Evolutionary conservation across 768 basidiomycete genomes (phyloP), one percentile per base, ranked within the genome.

Genomic region (Boletellus ananas): DNA sequence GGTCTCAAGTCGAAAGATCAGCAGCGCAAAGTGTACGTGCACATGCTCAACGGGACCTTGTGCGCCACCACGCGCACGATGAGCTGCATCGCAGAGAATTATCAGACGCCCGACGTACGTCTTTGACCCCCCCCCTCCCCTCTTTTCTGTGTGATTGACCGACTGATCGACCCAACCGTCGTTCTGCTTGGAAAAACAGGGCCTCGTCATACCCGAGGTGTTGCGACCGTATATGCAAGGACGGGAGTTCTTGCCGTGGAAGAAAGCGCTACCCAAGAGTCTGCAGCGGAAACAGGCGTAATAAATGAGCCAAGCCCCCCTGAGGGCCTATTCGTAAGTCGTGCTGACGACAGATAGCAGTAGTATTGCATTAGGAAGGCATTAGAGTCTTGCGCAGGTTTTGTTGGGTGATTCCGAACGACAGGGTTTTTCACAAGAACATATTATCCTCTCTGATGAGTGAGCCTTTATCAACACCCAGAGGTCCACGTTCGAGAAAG

Each of bases 31-130:
- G 73, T 93, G 5, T 98, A 97, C 70, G 94, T 96, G 5, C 96
- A 99, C 75, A 99, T 99, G 96, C 73, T 99, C 63, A 99, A 99
- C 68, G 95, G 93, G 33, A 99, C 96, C 3, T 79, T 99, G 39
- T 96, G 94, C 60, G 96, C 96, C 1, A 98, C 96, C 1, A 91
- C 95, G 71, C 90, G 96, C 34, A 91, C 96, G 1, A 74, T 98
- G 17, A 98, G 95, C 71, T 98, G 96, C 70, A 61, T 99, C 49
- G 94, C 93, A n/a, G 96, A 99, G 73, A 98, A 98, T 70, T 93
- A 95, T 67, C 96, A 99, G 72, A 97, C 94, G 0, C 78, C 88
- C 0, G 93, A 96, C 43, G 94, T 95, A 61, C 49, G 85, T 45
- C 14, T 9, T 31, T 13, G 23, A 4, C 23, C 7, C 7, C 4